Conservation (phyloP, 768 basidiomycete species). For the Leccinellum luteum region DNA sequence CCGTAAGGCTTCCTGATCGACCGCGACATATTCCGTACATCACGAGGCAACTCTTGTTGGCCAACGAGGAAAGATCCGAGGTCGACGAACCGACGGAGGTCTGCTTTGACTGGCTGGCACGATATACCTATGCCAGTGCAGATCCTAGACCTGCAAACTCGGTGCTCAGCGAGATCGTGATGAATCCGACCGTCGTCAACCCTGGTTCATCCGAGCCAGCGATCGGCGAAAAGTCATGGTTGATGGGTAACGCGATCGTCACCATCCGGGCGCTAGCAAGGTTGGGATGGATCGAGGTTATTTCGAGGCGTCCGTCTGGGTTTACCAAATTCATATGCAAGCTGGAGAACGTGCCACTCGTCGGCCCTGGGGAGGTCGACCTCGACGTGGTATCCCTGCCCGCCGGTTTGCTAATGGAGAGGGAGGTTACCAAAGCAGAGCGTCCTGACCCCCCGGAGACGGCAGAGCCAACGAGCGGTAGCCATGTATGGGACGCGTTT, state of each 20-base stretch:
- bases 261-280: conserved; percentile 73
- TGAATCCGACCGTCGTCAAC: conserved; percentile 45
- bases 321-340: conserved; percentile 81
- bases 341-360: conserved; percentile 85
- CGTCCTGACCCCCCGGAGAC: conserved; percentile 25
- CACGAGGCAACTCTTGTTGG: conserved; percentile 78
- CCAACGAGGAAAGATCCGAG: conserved; percentile 69
- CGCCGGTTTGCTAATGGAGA: conserved; percentile 71
- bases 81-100: conserved; percentile 93
- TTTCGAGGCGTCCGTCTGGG: conserved; percentile 85
- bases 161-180: conserved; percentile 74
- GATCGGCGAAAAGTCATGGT: conserved; percentile 73
- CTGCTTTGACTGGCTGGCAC: conserved; percentile 95
- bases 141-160: conserved; percentile 87
- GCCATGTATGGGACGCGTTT: conserved; percentile 9
- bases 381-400: conserved; percentile 74
- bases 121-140: conserved; percentile 92
- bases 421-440: conserved; percentile 39
- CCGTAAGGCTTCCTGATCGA: conserved; percentile 78
- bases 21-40: conserved; percentile 83
- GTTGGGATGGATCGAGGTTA: conserved; percentile 86
- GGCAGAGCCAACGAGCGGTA: not conserved
- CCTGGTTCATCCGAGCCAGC: conserved; percentile 37
- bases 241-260: conserved; percentile 79
- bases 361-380: conserved; percentile 79